Evolutionary conservation across 2,329 filamentous ascomycete species (phyloP).

Genomic region (Thielaviopsis populi): DNA sequence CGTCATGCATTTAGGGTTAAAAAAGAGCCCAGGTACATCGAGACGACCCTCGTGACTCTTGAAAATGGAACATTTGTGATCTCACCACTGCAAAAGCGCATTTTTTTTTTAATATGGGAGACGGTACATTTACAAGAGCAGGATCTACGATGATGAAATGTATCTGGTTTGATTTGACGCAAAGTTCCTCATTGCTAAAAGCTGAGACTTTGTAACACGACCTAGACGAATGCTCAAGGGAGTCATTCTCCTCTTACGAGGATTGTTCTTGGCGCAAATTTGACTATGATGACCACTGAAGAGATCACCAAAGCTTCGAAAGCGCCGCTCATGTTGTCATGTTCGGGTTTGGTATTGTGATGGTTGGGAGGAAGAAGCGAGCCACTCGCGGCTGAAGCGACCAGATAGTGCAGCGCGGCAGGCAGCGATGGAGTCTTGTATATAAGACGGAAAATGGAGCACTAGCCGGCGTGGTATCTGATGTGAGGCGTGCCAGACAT

Average conservation of each 20-base stretch:
- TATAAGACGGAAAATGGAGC: slow-evolving; percentile 4
- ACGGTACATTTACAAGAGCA: neutral
- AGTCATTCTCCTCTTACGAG: slow-evolving; percentile 37
- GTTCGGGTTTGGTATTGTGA: neutral
- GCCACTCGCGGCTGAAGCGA: too few species aligned
- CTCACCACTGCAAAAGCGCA: neutral
- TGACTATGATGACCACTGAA: slow-evolving; percentile 70
- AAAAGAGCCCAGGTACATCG: neutral
- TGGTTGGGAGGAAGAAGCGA: neutral
- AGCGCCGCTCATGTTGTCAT: slow-evolving; percentile 41
- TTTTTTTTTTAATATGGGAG: neutral
- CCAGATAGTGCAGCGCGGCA: neutral
- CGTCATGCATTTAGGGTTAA: neutral
- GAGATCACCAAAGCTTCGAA: slow-evolving; percentile 78
- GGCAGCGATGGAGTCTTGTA: neutral
- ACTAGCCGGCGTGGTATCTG: neutral
- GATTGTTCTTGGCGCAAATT: slow-evolving; percentile 67
- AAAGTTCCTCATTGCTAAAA: slow-evolving; percentile 61
- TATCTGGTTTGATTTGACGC: slow-evolving; percentile 78
- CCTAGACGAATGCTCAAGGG: slow-evolving; percentile 81
- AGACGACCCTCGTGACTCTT: neutral
- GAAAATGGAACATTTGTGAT: neutral
- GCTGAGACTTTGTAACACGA: slow-evolving; percentile 81
- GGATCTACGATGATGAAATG: slow-evolving; percentile 24
- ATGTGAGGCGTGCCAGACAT: too few species aligned